A percentile compares a stretch with the other conserved stretches of the same genome.
These are phyloP conservation scores for Cladosporium cucumerinum DNA, from an alignment of 2,329 filamentous ascomycete genomes.

Conservation along the genomic window DNA sequence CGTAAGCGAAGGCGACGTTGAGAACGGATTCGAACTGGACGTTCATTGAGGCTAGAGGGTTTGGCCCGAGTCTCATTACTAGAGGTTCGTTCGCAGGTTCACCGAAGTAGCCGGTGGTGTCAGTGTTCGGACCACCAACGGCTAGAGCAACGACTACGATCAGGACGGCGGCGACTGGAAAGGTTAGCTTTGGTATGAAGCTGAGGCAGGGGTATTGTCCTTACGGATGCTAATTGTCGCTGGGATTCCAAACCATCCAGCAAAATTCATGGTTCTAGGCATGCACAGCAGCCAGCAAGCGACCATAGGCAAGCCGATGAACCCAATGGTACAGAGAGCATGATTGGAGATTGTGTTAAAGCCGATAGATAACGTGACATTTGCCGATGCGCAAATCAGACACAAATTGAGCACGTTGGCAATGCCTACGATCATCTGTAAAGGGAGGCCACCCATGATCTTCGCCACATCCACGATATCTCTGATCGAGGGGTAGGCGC, in stretches of 20 bases:
- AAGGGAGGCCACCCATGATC: slow-evolving; percentile 14
- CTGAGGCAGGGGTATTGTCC: background rate
- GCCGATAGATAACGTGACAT: slow-evolving; percentile 18
- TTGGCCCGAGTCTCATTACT: background rate
- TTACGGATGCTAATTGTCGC: slow-evolving; percentile 13
- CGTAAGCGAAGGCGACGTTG: slow-evolving; percentile 6
- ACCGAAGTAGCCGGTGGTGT: slow-evolving; percentile 49
- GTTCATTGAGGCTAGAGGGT: slow-evolving; percentile 2
- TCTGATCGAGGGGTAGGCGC: slow-evolving; percentile 5
- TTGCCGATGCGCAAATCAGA: slow-evolving; percentile 19
- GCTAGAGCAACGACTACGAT: slow-evolving; percentile 52
- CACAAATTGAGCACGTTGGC: slow-evolving; percentile 20
- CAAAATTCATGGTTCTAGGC: slow-evolving; percentile 19
- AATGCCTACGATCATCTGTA: slow-evolving; percentile 12
- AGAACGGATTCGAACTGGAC: slow-evolving; percentile 6
- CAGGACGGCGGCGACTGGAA: background rate
- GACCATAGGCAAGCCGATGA: slow-evolving; percentile 20
- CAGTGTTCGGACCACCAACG: slow-evolving; percentile 66
- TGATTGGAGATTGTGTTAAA: slow-evolving; percentile 18
- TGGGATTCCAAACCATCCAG: slow-evolving; percentile 17
- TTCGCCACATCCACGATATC: slow-evolving; percentile 6
- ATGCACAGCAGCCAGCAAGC: slow-evolving; percentile 19
- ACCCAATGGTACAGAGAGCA: slow-evolving; percentile 17
- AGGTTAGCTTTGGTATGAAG: background rate
- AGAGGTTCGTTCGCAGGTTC: slow-evolving; percentile 7